Evolutionary conservation across 2,329 filamentous ascomycete species (phyloP).

Genomic region (Fusarium udum): DNA sequence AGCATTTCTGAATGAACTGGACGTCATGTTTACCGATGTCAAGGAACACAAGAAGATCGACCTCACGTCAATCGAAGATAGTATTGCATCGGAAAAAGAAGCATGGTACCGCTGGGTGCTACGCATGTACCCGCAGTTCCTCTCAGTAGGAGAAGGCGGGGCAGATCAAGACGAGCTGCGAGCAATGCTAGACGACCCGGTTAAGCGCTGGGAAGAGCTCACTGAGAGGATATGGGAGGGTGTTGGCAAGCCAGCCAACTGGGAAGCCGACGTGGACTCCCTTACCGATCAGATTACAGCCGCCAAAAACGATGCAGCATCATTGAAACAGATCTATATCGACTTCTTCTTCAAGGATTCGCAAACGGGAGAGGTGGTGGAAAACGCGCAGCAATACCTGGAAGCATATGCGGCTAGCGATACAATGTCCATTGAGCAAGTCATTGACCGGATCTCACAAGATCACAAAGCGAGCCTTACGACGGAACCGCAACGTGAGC

Average conservation of each 20-base stretch:
- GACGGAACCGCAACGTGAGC: slow-evolving; percentile 50
- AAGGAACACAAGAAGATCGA: slow-evolving; percentile 54
- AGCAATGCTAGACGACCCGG: slow-evolving; percentile 51
- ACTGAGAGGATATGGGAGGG: slow-evolving; percentile 50
- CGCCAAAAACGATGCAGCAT: slow-evolving; percentile 44
- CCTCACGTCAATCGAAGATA: slow-evolving; percentile 58
- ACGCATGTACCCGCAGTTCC: slow-evolving; percentile 51
- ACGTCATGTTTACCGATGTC: slow-evolving; percentile 59
- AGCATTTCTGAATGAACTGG: slow-evolving; percentile 61
- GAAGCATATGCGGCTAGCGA: slow-evolving; percentile 48
- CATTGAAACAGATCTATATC: slow-evolving; percentile 53
- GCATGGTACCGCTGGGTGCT: slow-evolving; percentile 62
- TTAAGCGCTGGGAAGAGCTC: slow-evolving; percentile 50
- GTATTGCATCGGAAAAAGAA: slow-evolving; percentile 61
- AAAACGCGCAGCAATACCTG: slow-evolving; percentile 51
- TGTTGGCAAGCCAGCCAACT: slow-evolving; percentile 47
- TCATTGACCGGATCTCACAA: slow-evolving; percentile 48
- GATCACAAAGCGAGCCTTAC: slow-evolving; percentile 45
- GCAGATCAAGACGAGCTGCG: slow-evolving; percentile 47
- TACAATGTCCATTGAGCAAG: slow-evolving; percentile 45
- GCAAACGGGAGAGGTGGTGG: slow-evolving; percentile 46
- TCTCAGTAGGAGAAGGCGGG: slow-evolving; percentile 46
- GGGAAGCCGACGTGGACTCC: slow-evolving; percentile 47
- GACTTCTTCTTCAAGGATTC: slow-evolving; percentile 54
- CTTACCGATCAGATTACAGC: slow-evolving; percentile 49